Evolutionary conservation across 768 basidiomycete species (phyloP).

Genomic region (Russula dissimulans): DNA sequence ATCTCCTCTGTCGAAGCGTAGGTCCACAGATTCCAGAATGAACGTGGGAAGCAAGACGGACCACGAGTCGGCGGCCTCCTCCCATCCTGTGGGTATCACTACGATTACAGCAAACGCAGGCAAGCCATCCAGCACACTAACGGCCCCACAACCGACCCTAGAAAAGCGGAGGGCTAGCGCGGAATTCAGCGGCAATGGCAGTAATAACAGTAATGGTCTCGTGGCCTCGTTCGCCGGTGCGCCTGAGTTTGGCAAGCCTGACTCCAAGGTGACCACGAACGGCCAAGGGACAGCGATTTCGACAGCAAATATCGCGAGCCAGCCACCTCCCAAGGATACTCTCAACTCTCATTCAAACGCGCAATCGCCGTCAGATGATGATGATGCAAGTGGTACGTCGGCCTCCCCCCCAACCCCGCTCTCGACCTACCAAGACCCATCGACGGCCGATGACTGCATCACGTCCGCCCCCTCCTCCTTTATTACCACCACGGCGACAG

Average conservation of each 20-base stretch:
- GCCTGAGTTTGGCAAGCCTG: not conserved
- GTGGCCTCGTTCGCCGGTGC: not conserved
- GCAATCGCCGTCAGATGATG: not conserved
- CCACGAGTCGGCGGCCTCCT: conserved; percentile 8
- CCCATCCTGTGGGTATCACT: not conserved
- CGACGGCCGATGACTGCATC: not conserved
- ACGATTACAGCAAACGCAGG: not conserved
- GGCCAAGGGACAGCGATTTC: not conserved
- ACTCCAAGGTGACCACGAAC: not conserved
- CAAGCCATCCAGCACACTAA: not conserved
- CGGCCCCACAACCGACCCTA: not conserved
- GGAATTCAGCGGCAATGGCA: not conserved
- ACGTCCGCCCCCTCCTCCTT: not conserved
- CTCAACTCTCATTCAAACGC: not conserved
- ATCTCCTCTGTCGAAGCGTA: conserved; percentile 28
- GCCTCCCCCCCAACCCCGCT: conserved; percentile 7
- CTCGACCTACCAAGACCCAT: conserved; percentile 3
- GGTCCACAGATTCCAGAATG: conserved; percentile 14
- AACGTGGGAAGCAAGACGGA: conserved; percentile 8
- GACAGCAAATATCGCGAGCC: not conserved
- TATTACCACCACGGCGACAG: not conserved
- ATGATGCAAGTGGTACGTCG: not conserved
- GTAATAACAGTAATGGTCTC: not conserved
- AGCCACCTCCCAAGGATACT: not conserved
- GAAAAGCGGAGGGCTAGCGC: not conserved